A percentile compares a stretch with the other conserved stretches of the same genome.
Conservation (phyloP, 1,284 basidiomycete species). For the Leccinum discolor region DNA sequence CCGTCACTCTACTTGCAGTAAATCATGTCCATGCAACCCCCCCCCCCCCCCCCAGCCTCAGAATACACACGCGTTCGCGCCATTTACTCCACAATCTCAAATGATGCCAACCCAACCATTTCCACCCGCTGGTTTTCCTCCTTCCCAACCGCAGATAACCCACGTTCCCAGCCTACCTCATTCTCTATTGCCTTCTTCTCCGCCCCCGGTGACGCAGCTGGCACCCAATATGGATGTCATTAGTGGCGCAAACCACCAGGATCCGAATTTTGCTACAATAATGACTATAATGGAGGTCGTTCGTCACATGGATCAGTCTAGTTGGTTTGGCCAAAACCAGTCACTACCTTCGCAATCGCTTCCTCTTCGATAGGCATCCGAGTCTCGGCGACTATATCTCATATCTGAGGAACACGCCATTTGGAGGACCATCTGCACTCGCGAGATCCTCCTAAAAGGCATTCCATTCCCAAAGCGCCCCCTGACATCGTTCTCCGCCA, state of each 20-base stretch:
- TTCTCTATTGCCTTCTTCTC: constrained; percentile 14
- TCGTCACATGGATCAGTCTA: constrained; percentile 29
- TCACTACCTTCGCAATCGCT: constrained; percentile 15
- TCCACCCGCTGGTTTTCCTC: constrained; percentile 14
- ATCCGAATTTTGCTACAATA: constrained; percentile 26
- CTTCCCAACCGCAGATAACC: constrained; percentile 20
- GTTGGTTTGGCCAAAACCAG: constrained; percentile 21
- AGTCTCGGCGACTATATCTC: constrained; percentile 38
- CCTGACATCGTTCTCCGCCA: constrained; percentile 33
- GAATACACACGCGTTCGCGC: constrained; percentile 14
- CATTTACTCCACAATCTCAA: constrained; percentile 19
- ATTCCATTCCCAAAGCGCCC: constrained; percentile 46
- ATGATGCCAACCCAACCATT: constrained; percentile 19
- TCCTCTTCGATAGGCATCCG: constrained; percentile 40
- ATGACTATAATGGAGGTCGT: constrained; percentile 37
- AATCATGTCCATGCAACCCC: no score
- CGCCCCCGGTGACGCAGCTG: constrained; percentile 14
- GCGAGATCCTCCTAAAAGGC: constrained; percentile 42
- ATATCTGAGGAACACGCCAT: constrained; percentile 49
- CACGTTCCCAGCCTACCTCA: constrained; percentile 14
- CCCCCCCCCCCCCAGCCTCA: constrained; percentile 15
- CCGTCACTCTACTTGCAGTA: no score
- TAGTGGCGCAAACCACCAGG: constrained; percentile 19
- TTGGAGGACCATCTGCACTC: constrained; percentile 53
- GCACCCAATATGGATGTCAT: constrained; percentile 11